Percentiles rank a stretch among this genome's conserved stretches.
Conservation (phyloP, 768 basidiomycete species). For the Leccinum rimulosum region DNA sequence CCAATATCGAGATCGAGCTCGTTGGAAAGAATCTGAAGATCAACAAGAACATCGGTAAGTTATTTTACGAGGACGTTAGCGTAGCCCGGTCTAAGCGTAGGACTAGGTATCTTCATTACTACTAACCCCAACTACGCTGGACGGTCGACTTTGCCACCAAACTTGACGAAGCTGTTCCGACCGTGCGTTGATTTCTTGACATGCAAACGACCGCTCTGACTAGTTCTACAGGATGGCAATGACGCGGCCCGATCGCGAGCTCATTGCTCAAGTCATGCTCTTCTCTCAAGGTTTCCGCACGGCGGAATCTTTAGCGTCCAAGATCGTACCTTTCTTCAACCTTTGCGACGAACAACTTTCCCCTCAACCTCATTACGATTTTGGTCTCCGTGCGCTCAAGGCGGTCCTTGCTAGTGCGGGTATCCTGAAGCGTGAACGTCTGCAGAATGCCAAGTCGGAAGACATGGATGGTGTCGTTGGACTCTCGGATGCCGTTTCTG, state of each 20-base stretch:
- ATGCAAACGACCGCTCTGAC: conserved; percentile 8
- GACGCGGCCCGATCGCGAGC: conserved; percentile 96
- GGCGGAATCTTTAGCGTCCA: conserved; percentile 95
- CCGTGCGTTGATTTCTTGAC: conserved; percentile 54
- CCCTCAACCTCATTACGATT: conserved; percentile 97
- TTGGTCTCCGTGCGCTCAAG: conserved; percentile 95
- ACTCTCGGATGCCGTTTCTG: conserved; percentile 72
- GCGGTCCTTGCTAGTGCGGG: conserved; percentile 96
- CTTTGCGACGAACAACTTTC: conserved; percentile 97
- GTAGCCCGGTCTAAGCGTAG: conserved; percentile 8
- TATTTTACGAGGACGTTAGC: background rate
- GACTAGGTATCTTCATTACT: conserved; percentile 91
- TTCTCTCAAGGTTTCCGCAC: conserved; percentile 99
- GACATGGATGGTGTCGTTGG: conserved; percentile 43
- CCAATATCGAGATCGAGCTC: conserved; percentile 88
- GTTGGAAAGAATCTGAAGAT: conserved; percentile 93
- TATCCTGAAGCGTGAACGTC: conserved; percentile 91
- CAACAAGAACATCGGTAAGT: conserved; percentile 85
- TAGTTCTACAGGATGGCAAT: conserved; percentile 80
- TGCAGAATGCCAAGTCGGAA: conserved; percentile 48
- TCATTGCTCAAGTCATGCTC: conserved; percentile 99
- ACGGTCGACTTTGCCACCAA: conserved; percentile 86
- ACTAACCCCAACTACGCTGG: conserved; percentile 99
- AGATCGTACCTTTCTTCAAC: conserved; percentile 99
- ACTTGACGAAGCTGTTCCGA: conserved; percentile 89